These are phyloP conservation scores for Suhomyces chickasaworum DNA, from an alignment of 1,139 yeast species.

Conservation along the genomic window DNA sequence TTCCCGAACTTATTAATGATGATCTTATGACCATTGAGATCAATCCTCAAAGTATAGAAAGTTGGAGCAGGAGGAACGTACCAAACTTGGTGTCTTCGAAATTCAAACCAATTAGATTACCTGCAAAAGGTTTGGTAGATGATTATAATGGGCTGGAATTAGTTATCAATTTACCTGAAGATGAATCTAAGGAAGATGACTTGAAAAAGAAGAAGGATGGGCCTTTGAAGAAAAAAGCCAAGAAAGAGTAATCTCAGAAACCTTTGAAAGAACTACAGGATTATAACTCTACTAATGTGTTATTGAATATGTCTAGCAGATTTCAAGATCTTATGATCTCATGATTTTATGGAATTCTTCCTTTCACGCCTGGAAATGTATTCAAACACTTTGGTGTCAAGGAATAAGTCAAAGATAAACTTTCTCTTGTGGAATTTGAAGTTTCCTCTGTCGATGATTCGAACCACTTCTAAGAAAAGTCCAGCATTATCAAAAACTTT, in stretches of 20 bases:
- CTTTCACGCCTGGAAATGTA: slow-evolving; percentile 48
- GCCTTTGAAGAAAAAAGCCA: slow-evolving; percentile 3
- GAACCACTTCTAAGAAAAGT: slow-evolving; percentile 61
- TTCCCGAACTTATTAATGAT: slow-evolving; percentile 44
- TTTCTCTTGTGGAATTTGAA: slow-evolving; percentile 53
- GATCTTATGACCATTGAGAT: slow-evolving; percentile 37
- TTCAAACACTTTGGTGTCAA: slow-evolving; percentile 58
- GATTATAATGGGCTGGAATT: slow-evolving; percentile 17
- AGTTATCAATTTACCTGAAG: slow-evolving; percentile 14
- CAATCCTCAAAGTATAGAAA: slow-evolving; percentile 44
- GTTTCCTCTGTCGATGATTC: slow-evolving; percentile 64
- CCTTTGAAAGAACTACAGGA: not conserved
- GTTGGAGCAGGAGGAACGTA: slow-evolving; percentile 43
- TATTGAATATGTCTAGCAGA: not conserved
- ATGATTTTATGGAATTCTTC: slow-evolving; percentile 17
- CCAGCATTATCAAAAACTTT: slow-evolving; percentile 58
- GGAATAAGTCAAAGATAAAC: slow-evolving; percentile 68
- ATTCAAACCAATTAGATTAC: slow-evolving; percentile 36
- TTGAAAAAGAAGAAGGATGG: not conserved
- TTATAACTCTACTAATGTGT: not conserved
- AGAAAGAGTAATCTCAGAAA: slow-evolving; percentile 1
- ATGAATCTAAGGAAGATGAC: slow-evolving; percentile 2
- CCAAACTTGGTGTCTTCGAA: slow-evolving; percentile 38
- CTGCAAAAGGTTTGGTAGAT: slow-evolving; percentile 14
- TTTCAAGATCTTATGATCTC: not conserved